Conservation (phyloP, 1,139 yeast species). For the Candida glucosophila region DNA sequence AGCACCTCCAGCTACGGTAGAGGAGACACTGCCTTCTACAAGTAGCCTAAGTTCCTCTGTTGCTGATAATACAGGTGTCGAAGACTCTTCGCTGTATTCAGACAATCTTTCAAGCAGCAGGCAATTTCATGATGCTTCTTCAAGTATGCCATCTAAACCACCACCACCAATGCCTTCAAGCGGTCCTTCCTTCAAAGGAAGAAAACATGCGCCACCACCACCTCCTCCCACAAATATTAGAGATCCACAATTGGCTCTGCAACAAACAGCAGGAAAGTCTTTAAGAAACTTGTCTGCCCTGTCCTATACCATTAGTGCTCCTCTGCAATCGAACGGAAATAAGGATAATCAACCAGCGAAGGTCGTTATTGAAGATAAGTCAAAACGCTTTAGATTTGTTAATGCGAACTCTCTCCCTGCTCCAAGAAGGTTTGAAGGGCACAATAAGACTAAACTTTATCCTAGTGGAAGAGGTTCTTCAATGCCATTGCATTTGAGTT, state of each 20-base stretch:
- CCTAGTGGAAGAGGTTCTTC: slow-evolving; percentile 96
- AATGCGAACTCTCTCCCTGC: slow-evolving; percentile 68
- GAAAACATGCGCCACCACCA: slow-evolving; percentile 20
- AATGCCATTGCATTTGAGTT: slow-evolving; percentile 69
- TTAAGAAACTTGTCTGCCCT: slow-evolving; percentile 49
- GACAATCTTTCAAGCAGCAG: no score
- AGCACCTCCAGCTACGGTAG: slow-evolving; percentile 2
- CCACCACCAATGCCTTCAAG: slow-evolving; percentile 7
- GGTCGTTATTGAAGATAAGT: slow-evolving; percentile 53
- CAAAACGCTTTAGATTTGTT: slow-evolving; percentile 57
- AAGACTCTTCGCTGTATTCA: no score
- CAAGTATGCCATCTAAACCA: slow-evolving; percentile 4
- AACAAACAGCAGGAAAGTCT: slow-evolving; percentile 41
- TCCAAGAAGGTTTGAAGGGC: slow-evolving; percentile 67
- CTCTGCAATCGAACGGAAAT: slow-evolving; percentile 9
- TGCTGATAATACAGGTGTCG: no score
- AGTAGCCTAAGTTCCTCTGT: no score
- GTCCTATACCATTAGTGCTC: slow-evolving; percentile 42
- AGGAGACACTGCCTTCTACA: no score
- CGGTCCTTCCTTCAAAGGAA: no score
- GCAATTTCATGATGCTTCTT: no score
- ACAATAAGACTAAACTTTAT: slow-evolving; percentile 52
- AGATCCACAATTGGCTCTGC: slow-evolving; percentile 19
- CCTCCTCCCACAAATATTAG: slow-evolving; percentile 24
- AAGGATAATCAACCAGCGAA: slow-evolving; percentile 13